Base-by-base conservation (phyloP, 257 asterid genomes). In the Primulina tabacum region DNA sequence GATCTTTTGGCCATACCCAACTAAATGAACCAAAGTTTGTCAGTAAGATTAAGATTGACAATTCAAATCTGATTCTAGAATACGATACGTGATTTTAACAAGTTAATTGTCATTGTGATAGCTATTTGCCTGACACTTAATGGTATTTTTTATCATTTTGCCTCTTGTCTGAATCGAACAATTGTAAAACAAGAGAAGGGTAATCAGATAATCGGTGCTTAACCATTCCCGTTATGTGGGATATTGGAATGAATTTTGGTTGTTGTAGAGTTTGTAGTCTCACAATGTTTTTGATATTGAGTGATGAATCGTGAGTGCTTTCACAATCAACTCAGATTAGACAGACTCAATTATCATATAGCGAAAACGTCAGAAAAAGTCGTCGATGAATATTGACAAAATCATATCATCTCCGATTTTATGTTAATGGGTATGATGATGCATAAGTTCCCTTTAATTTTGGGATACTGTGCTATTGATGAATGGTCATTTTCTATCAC, bases 211-310 rank as follows among this genome's bases (percentile, higher is more conserved):
- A 12, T 65, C 37, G 71, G 37, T 18, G 37, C 62, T 11, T 18
- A 18, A 65, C 68, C 37, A 10, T 20, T 6, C 21, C 26, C 37
- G 71, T 43, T 56, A 0, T 24, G 14, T 6, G 17, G 35, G 34
- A 55, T 30, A 72, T 50, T 10, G 37, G 67, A 38, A 38, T 73
- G 59, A 60, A 73, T 16, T 12, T 59, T n/a, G 26, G 26, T 11
- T 64, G 34, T 5, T 40, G 24, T 12, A 60, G 43, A 12, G 68
- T 60, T 21, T 43, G 66, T 21, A 38, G 63, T 59, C 16, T 20
- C 62, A 29, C 33, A 14, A 47, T 67, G 47, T 8, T 38, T 8
- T 38, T 38, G 47, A 9, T 38, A 38, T 8, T 28, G 29, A 28
- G 47, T 8, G 12, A 38, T 38, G 47, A 38, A 14, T 8, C 8